A percentile compares a stretch with the other conserved stretches of the same genome.
Evolutionary conservation across 495 filamentous ascomycete species (phyloP).

Genomic region (Daldinia grandis): DNA sequence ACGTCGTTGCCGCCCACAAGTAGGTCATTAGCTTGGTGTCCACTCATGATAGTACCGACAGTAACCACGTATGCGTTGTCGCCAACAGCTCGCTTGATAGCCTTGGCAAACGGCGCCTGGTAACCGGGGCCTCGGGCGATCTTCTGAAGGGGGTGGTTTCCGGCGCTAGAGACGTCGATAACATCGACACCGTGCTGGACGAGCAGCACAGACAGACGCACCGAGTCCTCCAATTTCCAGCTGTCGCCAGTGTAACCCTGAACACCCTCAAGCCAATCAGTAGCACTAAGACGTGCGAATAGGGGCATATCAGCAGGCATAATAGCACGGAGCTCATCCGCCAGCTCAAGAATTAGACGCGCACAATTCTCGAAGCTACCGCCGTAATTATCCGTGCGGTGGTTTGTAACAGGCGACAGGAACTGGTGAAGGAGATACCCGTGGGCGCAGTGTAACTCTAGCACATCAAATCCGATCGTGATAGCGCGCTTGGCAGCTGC

Average conservation of each 20-base stretch:
- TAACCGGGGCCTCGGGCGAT: conserved; percentile 66
- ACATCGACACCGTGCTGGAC: conserved; percentile 67
- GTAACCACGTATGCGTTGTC: conserved; percentile 63
- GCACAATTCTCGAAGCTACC: conserved; percentile 65
- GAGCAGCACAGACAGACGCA: conserved; percentile 61
- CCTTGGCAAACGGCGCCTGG: conserved; percentile 64
- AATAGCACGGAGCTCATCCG: conserved; percentile 51
- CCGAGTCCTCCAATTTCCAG: conserved; percentile 65
- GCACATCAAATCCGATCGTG: conserved; percentile 63
- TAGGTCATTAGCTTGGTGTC: conserved; percentile 60
- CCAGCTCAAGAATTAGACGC: conserved; percentile 61
- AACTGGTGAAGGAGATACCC: conserved; percentile 72
- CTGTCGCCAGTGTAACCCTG: conserved; percentile 52
- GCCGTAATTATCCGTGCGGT: conserved; percentile 67
- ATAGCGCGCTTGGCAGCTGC: conserved; percentile 62
- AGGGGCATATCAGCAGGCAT: conserved; percentile 67
- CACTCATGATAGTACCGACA: conserved; percentile 70
- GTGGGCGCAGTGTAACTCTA: conserved; percentile 62
- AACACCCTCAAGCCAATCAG: conserved; percentile 68
- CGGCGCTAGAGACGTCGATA: conserved; percentile 70
- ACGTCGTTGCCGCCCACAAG: conserved; percentile 53
- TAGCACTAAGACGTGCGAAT: conserved; percentile 69
- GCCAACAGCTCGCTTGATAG: conserved; percentile 68
- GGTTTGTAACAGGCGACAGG: conserved; percentile 64
- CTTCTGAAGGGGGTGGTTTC: conserved; percentile 65